Conservation (phyloP, 768 basidiomycete species). For the Suillus variegatus region DNA sequence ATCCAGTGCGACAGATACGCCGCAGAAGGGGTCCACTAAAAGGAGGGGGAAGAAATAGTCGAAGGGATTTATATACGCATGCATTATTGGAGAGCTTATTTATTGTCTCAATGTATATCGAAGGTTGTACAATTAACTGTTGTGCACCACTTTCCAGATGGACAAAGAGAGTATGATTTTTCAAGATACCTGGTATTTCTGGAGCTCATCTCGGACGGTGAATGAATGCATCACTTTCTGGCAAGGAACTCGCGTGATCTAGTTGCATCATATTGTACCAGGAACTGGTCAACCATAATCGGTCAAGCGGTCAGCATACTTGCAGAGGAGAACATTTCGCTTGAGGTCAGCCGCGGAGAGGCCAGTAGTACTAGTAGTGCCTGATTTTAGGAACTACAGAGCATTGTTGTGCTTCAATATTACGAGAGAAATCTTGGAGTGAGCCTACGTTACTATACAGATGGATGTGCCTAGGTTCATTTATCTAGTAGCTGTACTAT, state of each 20-base stretch:
- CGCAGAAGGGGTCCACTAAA: slow-evolving; percentile 24
- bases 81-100: not conserved
- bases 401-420: not conserved
- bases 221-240: not conserved
- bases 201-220: not conserved
- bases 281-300: not conserved
- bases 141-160: not conserved
- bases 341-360: not conserved
- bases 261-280: not conserved
- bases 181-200: no score
- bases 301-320: not conserved
- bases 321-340: not conserved
- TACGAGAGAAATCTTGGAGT: not conserved
- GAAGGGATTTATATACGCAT: not conserved
- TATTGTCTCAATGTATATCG: not conserved
- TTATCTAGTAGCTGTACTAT: not conserved
- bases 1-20: slow-evolving; percentile 17
- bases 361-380: not conserved
- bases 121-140: not conserved
- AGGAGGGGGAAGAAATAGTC: slow-evolving; percentile 30
- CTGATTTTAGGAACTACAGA: not conserved
- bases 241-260: not conserved
- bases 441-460: not conserved
- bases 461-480: not conserved
- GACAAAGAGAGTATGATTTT: not conserved